phyloP scores from a whole-genome alignment of 192 early-diverging fungal species.

The Gonapodya prolifera region DNA sequence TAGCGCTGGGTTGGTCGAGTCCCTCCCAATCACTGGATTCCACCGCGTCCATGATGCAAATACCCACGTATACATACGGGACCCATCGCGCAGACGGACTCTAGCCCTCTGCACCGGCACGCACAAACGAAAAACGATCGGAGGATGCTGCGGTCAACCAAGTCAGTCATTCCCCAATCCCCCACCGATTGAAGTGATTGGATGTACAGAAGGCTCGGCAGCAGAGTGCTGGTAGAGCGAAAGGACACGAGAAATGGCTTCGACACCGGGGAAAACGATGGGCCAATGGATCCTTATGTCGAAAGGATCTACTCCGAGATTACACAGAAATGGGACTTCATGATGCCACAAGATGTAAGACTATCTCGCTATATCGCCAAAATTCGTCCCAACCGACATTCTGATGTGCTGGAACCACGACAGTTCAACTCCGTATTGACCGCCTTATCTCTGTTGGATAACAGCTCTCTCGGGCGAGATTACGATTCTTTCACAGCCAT shows the following conservation, averaged over 20 bases:
- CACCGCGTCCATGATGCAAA: no score
- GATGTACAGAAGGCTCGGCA: background rate
- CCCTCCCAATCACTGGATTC: no score
- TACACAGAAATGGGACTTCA: constrained; percentile 31
- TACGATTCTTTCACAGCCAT: constrained; percentile 28
- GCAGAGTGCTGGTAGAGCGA: background rate
- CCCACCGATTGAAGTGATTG: no score
- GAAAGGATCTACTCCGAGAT: background rate
- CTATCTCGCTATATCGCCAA: background rate
- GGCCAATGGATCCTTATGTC: background rate
- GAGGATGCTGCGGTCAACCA: no score
- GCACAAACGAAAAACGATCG: no score
- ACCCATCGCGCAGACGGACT: no score
- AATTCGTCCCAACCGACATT: background rate
- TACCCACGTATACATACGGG: no score
- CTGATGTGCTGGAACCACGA: background rate
- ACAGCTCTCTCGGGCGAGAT: constrained; percentile 31
- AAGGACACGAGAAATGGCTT: background rate
- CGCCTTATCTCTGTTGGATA: constrained; percentile 37
- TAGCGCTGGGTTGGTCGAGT: no score
- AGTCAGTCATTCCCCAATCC: no score
- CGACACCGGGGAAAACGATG: background rate
- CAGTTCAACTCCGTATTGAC: constrained; percentile 46
- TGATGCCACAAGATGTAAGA: constrained; percentile 28
- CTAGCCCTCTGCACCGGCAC: no score